Base-by-base conservation (phyloP, 371 early-diverging fungal species). In the Mortierella sp. region DNA sequence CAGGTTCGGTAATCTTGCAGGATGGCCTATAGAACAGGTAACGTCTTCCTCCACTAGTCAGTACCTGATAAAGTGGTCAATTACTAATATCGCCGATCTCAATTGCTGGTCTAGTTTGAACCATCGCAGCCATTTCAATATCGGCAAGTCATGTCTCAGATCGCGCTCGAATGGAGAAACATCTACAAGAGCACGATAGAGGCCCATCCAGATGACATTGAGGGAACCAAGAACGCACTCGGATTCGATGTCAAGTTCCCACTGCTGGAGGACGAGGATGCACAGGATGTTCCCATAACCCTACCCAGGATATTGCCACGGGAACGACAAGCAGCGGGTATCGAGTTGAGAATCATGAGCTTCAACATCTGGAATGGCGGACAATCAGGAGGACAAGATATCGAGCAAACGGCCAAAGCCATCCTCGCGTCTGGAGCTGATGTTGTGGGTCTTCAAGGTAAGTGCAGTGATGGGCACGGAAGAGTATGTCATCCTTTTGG, bases 321-420 rank as follows among this genome's bases (percentile, higher is more conserved):
- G 8, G 65, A 68, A 2, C 65, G 69, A 24, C 64, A 39, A 31
- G 69, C 65, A 3, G 65, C 69, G 2, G 69, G 69, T 2, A 54
- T 76, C 21, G 69, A 65, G 14, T 34, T 76, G 40, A 54, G 54
- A 43, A 61, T 76, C 44, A 68, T 76, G 69, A 64, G 50, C 44
- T 76, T 61, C 29, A 76, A 76, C 44, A 76, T 76, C 54, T 76
- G 77, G 77, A 76, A 76, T 22, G 77, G 77, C 22, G 77, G 77
- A 12, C n/a, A 61, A 2, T 64, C 70, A 0, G 22, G 65, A 13
- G 62, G 60, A 0, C 44, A 22, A 0, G 63, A 70, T 0, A 39
- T 74, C 14, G 52, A 74, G 9, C 56, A 65, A 21, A 74, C 76
- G 2, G 79, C 79, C 17, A 58, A 70, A 13, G 79, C 70, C 0